Conservation (phyloP, 2,329 filamentous ascomycete genomes). For the Rutstroemia sp. region DNA sequence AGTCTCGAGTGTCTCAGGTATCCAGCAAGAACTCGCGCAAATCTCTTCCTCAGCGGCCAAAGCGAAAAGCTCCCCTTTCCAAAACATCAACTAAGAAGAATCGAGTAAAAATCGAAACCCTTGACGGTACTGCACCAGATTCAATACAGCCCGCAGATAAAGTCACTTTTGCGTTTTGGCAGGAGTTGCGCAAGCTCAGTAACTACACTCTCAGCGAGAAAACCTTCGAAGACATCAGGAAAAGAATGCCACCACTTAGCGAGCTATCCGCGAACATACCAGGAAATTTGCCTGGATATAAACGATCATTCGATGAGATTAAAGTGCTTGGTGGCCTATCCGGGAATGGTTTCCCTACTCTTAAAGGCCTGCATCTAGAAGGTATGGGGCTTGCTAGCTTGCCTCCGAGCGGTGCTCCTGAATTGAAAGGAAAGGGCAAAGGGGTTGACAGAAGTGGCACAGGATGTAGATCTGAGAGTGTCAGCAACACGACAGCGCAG, state of each 20-base stretch:
- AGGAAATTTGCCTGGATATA: slow-evolving; percentile 3
- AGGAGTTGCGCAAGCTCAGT: neutral
- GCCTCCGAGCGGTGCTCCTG: slow-evolving; percentile 2
- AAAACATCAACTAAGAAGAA: neutral
- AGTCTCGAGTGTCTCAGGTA: neutral
- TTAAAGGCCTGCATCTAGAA: neutral
- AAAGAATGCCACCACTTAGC: slow-evolving; percentile 1
- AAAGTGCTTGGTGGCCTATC: neutral
- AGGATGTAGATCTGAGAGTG: neutral
- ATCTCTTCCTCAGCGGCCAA: neutral
- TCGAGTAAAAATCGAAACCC: neutral
- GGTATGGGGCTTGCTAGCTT: slow-evolving; percentile 3
- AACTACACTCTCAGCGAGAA: neutral
- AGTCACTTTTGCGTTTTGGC: neutral
- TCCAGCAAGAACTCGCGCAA: neutral
- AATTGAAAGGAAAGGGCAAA: slow-evolving; percentile 5
- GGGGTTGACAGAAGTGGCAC: neutral
- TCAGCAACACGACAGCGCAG: neutral
- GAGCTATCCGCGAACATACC: neutral
- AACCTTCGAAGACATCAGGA: neutral
- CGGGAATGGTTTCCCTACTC: neutral
- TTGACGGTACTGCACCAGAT: neutral
- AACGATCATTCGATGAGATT: slow-evolving; percentile 4
- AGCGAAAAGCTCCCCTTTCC: neutral
- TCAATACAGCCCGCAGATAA: neutral